A percentile compares a stretch with the other conserved stretches of the same genome.
These are phyloP conservation scores for Cyclotella choctawhatcheeana DNA, from an alignment of 108 stramenopile genomes.

Conservation along the genomic window DNA sequence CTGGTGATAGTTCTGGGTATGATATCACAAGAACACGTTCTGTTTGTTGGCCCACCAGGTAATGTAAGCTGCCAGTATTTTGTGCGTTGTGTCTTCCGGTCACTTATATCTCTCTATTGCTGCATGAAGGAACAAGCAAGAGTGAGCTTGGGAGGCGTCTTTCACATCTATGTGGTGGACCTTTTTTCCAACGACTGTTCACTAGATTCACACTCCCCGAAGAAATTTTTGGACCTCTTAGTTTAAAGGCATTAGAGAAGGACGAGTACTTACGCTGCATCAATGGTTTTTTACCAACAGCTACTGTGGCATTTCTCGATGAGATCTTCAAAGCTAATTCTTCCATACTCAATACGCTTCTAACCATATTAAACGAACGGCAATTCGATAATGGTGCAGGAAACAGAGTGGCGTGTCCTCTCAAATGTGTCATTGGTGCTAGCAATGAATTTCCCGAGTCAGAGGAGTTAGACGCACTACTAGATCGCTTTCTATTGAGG, in stretches of 20 bases:
- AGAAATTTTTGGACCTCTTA: constrained; percentile 68
- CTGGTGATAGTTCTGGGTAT: constrained; percentile 65
- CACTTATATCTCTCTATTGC: neutral
- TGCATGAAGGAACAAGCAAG: constrained; percentile 51
- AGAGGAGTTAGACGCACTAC: constrained; percentile 76
- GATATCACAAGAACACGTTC: constrained; percentile 71
- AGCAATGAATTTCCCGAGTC: constrained; percentile 81
- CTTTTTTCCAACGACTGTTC: constrained; percentile 76
- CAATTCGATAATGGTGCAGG: constrained; percentile 75
- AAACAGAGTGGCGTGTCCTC: constrained; percentile 61
- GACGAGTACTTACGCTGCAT: constrained; percentile 74
- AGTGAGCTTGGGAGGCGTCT: constrained; percentile 63
- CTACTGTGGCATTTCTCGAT: constrained; percentile 56
- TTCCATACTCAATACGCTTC: constrained; percentile 76
- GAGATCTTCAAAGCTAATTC: constrained; percentile 86
- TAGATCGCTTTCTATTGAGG: constrained; percentile 75
- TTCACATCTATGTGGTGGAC: constrained; percentile 62
- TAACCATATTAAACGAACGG: constrained; percentile 83
- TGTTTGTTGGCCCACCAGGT: constrained; percentile 63
- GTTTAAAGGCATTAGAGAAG: constrained; percentile 63
- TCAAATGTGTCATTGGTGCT: constrained; percentile 77
- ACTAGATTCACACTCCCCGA: constrained; percentile 83
- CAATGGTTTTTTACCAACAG: constrained; percentile 70
- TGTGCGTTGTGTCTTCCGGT: neutral
- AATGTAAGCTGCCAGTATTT: neutral